phyloP scores from a whole-genome alignment of 441 rosid species.

The Flueggea neowawraea region DNA sequence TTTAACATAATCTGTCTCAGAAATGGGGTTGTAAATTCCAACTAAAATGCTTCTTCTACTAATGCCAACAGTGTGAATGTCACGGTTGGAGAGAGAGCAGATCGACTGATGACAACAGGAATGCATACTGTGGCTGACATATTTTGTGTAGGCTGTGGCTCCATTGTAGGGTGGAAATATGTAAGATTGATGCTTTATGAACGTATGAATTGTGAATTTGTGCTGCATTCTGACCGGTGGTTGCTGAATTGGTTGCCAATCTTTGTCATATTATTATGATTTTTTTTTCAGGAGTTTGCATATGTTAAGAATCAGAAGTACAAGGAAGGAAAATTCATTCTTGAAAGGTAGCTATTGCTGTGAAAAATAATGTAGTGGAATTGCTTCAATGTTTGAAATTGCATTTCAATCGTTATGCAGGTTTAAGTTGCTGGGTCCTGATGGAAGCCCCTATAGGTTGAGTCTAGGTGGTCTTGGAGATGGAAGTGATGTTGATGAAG shows the following conservation, averaged over 20 bases:
- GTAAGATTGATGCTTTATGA: constrained; percentile 34
- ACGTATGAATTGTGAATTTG: constrained; percentile 5
- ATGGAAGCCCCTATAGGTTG: constrained; percentile 39
- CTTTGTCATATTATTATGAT: background rate
- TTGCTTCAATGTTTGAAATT: constrained; percentile 9
- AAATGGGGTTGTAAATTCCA: no score
- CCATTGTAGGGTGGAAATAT: constrained; percentile 89
- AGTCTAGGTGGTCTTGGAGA: constrained; percentile 39
- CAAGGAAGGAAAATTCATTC: constrained; percentile 85
- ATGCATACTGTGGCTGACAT: constrained; percentile 79
- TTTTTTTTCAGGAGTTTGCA: constrained; percentile 54
- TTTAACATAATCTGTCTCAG: no score
- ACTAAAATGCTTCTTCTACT: background rate
- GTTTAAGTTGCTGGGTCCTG: constrained; percentile 69
- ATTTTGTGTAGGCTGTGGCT: constrained; percentile 81
- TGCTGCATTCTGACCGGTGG: background rate
- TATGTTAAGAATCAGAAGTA: constrained; percentile 59
- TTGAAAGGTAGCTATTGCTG: constrained; percentile 50
- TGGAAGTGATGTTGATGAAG: constrained; percentile 53
- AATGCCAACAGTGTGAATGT: constrained; percentile 56
- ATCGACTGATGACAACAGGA: constrained; percentile 81
- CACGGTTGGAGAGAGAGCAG: constrained; percentile 55
- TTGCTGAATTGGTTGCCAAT: background rate
- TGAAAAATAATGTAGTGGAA: background rate
- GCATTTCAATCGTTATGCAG: constrained; percentile 32